phyloP scores from a whole-genome alignment of 164 flowering plant species.

The Chimonanthus salicifolius region DNA sequence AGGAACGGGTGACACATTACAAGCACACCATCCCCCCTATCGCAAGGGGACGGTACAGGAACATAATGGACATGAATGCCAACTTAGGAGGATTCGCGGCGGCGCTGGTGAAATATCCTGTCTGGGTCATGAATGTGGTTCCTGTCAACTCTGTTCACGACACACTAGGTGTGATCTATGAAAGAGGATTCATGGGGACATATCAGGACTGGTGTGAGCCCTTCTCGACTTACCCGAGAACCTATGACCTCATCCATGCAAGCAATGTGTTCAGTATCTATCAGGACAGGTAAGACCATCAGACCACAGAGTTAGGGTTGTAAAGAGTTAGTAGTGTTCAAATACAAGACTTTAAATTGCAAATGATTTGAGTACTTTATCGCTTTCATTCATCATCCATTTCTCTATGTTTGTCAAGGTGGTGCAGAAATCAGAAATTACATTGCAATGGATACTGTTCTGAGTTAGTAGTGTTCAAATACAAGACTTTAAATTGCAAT shows the following conservation, averaged over 20 bases:
- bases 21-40: conserved; percentile 37
- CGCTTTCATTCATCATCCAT: no score
- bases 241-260: conserved; percentile 93
- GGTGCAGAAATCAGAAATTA: no score
- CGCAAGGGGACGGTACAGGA: conserved; percentile 53
- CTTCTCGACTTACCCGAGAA: conserved; percentile 90
- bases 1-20: conserved; percentile 54
- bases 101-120: conserved; percentile 54
- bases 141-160: conserved; percentile 56
- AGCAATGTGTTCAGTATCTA: conserved; percentile 61
- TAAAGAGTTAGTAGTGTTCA: background rate
- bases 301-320: background rate
- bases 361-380: no score
- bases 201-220: conserved; percentile 98
- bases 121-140: conserved; percentile 95
- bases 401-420: no score
- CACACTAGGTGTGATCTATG: conserved; percentile 74
- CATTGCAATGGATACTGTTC: no score
- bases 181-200: conserved; percentile 81
- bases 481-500: no score
- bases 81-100: conserved; percentile 90
- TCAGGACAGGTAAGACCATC: conserved; percentile 57
- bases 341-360: no score
- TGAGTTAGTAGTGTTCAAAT: no score
- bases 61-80: conserved; percentile 95